Evolutionary conservation across 2,329 filamentous ascomycete genomes (phyloP).

Genomic region (Colletotrichum higginsianum): DNA sequence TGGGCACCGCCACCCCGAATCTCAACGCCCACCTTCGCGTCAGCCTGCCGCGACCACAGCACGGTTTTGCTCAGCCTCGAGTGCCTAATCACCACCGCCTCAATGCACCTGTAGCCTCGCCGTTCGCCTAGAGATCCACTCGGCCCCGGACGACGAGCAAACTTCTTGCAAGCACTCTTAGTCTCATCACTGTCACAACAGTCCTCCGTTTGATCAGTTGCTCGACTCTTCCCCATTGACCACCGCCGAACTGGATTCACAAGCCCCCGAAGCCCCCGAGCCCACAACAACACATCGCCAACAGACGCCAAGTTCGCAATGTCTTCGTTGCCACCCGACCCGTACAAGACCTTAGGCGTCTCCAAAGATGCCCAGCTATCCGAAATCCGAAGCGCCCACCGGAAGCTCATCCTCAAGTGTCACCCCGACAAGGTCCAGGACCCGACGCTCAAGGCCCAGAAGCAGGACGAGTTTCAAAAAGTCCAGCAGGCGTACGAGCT

Average conservation of each 20-base stretch:
- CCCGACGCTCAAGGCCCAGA: slow-evolving; percentile 80
- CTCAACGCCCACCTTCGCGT: not conserved
- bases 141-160: slow-evolving; percentile 28
- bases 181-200: slow-evolving; percentile 19
- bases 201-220: slow-evolving; percentile 16
- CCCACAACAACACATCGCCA: slow-evolving; percentile 3
- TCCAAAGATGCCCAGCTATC: slow-evolving; percentile 77
- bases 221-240: not conserved
- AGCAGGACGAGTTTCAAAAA: slow-evolving; percentile 90
- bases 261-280: slow-evolving; percentile 30
- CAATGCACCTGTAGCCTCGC: slow-evolving; percentile 42
- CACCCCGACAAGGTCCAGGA: slow-evolving; percentile 94
- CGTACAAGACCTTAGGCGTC: slow-evolving; percentile 84
- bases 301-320: slow-evolving; percentile 52
- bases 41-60: slow-evolving; percentile 12
- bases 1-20: slow-evolving; percentile 33
- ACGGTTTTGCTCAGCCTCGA: slow-evolving; percentile 20
- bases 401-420: slow-evolving; percentile 88
- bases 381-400: slow-evolving; percentile 84
- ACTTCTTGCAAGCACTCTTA: slow-evolving; percentile 7
- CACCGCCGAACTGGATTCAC: slow-evolving; percentile 42
- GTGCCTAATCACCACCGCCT: slow-evolving; percentile 37
- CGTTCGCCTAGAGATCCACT: slow-evolving; percentile 30
- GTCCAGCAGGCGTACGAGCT: slow-evolving; percentile 95
- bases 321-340: slow-evolving; percentile 76